Percentiles rank a stretch among this genome's conserved stretches.
Evolutionary conservation across 2,329 filamentous ascomycete species (phyloP).

Genomic region (Neopestalotiopsis sp.): DNA sequence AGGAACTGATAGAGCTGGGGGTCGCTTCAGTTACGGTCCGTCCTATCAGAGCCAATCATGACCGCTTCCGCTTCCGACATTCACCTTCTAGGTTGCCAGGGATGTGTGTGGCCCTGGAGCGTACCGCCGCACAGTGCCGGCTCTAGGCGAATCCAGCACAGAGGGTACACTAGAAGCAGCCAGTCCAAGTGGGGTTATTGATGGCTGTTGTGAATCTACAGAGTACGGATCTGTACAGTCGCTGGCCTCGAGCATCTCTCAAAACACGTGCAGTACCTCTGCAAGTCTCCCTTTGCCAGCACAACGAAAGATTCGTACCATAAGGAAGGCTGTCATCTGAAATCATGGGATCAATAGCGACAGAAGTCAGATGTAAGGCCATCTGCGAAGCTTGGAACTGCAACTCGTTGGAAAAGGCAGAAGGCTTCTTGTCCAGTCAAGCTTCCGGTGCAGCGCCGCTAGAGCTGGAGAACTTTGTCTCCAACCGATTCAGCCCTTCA

Average conservation of each 20-base stretch:
- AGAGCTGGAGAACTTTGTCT: constrained; percentile 27
- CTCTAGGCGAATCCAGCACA: background rate
- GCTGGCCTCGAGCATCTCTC: background rate
- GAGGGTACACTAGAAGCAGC: background rate
- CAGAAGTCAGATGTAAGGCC: constrained; percentile 13
- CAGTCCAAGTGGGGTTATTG: background rate
- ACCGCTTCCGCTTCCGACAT: constrained; percentile 10
- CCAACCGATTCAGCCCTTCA: constrained; percentile 22
- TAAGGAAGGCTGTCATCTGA: background rate
- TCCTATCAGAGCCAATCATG: constrained; percentile 10
- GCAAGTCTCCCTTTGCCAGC: background rate
- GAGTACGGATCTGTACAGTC: too few species aligned
- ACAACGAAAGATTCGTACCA: background rate
- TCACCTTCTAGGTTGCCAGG: background rate
- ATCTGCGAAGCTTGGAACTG: constrained; percentile 28
- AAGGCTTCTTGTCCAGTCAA: constrained; percentile 22
- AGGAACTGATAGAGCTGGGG: background rate
- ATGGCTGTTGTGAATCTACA: background rate
- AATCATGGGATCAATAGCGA: constrained; percentile 7
- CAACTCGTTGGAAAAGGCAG: constrained; percentile 35
- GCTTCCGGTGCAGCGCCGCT: constrained; percentile 9
- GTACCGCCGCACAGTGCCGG: constrained; percentile 10
- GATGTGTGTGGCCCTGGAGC: background rate
- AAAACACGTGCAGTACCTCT: background rate
- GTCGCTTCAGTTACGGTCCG: constrained; percentile 6